A percentile compares a stretch with the other conserved stretches of the same genome.
Conservation (phyloP, 1,284 basidiomycete species). For the Clitocybe nebularis region DNA sequence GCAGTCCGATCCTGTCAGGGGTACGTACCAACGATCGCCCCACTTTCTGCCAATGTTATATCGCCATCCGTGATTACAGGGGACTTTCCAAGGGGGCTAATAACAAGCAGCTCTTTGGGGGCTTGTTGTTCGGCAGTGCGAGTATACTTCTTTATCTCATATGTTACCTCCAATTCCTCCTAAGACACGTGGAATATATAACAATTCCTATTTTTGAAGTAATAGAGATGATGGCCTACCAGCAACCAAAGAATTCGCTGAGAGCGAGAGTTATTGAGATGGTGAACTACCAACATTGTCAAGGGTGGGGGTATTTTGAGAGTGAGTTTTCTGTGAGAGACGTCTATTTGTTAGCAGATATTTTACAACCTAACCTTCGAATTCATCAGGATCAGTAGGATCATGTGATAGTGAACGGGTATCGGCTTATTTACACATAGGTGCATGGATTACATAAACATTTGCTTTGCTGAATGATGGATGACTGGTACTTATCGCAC, state of each 20-base stretch:
- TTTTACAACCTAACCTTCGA: too few relatives aligned
- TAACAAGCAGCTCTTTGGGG: conserved; percentile 35
- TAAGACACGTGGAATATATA: conserved; percentile 15
- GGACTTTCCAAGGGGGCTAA: conserved; percentile 43
- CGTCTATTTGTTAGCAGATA: too few relatives aligned
- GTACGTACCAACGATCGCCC: conserved; percentile 42
- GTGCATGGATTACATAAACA: too few relatives aligned
- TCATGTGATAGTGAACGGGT: too few relatives aligned
- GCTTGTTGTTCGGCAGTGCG: conserved; percentile 32
- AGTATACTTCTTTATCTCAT: conserved; percentile 45
- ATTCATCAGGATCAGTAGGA: too few relatives aligned
- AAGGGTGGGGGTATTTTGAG: background rate
- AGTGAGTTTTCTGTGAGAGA: too few relatives aligned
- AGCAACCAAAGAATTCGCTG: conserved; percentile 54
- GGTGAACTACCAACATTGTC: conserved; percentile 37
- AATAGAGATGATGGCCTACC: conserved; percentile 22
- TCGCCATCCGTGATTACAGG: conserved; percentile 46
- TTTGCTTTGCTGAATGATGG: too few relatives aligned
- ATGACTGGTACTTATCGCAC: too few relatives aligned
- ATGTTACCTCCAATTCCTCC: conserved; percentile 48
- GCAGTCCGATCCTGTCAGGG: background rate
- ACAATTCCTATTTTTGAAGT: too few relatives aligned
- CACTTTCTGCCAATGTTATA: conserved; percentile 42
- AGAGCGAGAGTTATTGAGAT: conserved; percentile 49
- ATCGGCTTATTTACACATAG: too few relatives aligned